phyloP scores from a whole-genome alignment of 2,329 filamentous ascomycete genomes.

The Cladosporium cucumerinum region DNA sequence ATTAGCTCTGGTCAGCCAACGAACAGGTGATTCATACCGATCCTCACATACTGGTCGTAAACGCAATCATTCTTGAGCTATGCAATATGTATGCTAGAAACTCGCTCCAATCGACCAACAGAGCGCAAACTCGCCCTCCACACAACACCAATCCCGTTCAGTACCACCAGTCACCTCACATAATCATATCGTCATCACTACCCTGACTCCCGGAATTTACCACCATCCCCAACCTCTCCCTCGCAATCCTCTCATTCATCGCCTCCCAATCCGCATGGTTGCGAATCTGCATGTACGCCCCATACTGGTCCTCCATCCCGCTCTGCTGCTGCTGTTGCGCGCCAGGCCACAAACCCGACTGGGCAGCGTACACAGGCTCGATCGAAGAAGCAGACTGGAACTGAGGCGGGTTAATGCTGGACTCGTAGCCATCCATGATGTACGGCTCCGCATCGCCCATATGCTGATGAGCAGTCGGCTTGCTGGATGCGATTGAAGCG shows the following conservation, averaged over 20 bases:
- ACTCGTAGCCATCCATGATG: constrained; percentile 73
- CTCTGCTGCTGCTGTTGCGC: constrained; percentile 38
- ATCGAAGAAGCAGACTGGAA: constrained; percentile 54
- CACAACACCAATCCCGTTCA: no score
- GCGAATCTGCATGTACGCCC: constrained; percentile 55
- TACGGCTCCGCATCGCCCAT: constrained; percentile 67
- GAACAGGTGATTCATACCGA: no score
- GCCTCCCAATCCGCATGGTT: constrained; percentile 52
- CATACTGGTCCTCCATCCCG: constrained; percentile 68
- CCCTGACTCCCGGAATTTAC: constrained; percentile 8
- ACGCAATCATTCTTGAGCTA: background rate
- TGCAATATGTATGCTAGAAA: background rate
- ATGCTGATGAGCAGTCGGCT: constrained; percentile 15
- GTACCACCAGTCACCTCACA: constrained; percentile 22
- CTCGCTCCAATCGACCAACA: no score
- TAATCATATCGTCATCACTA: constrained; percentile 32
- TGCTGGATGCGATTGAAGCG: constrained; percentile 26
- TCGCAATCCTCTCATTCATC: constrained; percentile 34
- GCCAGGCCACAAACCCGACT: constrained; percentile 34
- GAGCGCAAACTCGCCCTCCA: no score
- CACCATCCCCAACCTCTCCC: constrained; percentile 16
- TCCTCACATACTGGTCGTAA: background rate
- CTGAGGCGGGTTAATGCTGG: constrained; percentile 46
- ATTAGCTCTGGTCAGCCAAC: background rate
- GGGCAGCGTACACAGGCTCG: constrained; percentile 65